phyloP scores from a whole-genome alignment of 2,329 filamentous ascomycete species.

The Sarocladium brachiariae region DNA sequence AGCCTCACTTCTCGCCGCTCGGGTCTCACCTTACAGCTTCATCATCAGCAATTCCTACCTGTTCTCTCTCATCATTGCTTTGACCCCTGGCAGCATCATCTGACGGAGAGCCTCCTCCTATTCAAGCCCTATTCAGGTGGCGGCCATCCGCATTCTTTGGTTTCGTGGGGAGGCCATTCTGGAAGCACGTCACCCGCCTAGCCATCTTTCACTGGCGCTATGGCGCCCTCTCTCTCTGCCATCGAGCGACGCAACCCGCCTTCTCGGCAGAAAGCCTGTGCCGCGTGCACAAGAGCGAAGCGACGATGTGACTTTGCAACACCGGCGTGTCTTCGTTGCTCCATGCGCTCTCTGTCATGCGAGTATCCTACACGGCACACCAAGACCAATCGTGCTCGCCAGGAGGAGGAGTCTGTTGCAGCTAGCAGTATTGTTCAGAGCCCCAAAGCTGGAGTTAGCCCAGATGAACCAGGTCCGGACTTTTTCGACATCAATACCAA shows the following conservation, averaged over 20 bases:
- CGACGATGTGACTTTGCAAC: slow-evolving; percentile 46
- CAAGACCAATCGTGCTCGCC: slow-evolving; percentile 2
- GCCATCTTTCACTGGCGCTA: no score
- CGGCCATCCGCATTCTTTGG: no score
- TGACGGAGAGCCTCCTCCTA: no score
- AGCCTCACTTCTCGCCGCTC: no score
- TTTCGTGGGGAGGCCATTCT: no score
- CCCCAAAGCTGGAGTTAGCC: background rate
- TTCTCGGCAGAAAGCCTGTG: slow-evolving; percentile 48
- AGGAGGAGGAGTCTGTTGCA: background rate
- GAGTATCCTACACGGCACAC: slow-evolving; percentile 29
- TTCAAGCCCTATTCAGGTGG: no score
- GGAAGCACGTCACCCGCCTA: no score
- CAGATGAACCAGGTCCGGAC: background rate
- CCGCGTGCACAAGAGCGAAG: slow-evolving; percentile 49
- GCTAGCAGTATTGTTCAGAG: background rate
- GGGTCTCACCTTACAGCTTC: no score
- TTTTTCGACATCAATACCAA: no score
- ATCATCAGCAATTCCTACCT: no score
- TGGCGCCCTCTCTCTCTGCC: background rate
- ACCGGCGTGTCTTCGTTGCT: slow-evolving; percentile 47
- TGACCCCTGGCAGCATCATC: no score
- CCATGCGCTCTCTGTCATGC: slow-evolving; percentile 39
- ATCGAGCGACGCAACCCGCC: slow-evolving; percentile 36
- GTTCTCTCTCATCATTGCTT: no score